phyloP scores from a whole-genome alignment of 1,284 basidiomycete genomes.

The Taiwanofungus camphoratus region DNA sequence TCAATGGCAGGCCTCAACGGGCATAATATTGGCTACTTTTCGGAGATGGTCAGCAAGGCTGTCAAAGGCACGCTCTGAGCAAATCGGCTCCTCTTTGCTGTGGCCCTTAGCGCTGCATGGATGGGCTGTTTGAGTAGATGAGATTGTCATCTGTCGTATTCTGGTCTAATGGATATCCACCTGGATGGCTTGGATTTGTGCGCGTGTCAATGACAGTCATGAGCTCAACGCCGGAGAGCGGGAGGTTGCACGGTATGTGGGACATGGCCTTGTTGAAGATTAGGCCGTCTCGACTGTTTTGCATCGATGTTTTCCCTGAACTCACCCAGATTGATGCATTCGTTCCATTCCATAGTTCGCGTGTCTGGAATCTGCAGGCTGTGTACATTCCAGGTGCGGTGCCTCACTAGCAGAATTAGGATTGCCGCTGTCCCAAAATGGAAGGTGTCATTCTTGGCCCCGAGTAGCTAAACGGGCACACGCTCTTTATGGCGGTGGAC shows the following conservation, averaged over 20 bases:
- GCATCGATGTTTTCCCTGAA: too few relatives aligned
- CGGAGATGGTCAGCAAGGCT: conserved; percentile 77
- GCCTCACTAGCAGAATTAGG: background rate
- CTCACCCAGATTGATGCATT: background rate
- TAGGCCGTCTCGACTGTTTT: too few relatives aligned
- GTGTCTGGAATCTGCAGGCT: too few relatives aligned
- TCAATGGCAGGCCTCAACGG: conserved; percentile 95
- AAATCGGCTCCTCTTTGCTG: background rate
- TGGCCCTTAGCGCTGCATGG: background rate
- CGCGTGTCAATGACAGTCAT: background rate
- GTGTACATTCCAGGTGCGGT: too few relatives aligned
- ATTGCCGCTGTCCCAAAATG: conserved; percentile 1
- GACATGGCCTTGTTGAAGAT: too few relatives aligned
- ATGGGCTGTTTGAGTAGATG: conserved; percentile 1
- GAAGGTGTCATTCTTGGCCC: conserved; percentile 13
- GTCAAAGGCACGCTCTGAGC: conserved; percentile 71
- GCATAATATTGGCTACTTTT: conserved; percentile 89
- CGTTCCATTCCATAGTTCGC: too few relatives aligned
- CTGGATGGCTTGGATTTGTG: background rate
- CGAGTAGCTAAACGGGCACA: background rate
- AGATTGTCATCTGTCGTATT: background rate
- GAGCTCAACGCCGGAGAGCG: too few relatives aligned
- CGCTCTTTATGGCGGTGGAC: conserved; percentile 1
- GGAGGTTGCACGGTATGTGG: too few relatives aligned
- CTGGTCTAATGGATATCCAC: background rate